Conservation (phyloP, 2,329 filamentous ascomycete genomes). For the Fusarium sp. region DNA sequence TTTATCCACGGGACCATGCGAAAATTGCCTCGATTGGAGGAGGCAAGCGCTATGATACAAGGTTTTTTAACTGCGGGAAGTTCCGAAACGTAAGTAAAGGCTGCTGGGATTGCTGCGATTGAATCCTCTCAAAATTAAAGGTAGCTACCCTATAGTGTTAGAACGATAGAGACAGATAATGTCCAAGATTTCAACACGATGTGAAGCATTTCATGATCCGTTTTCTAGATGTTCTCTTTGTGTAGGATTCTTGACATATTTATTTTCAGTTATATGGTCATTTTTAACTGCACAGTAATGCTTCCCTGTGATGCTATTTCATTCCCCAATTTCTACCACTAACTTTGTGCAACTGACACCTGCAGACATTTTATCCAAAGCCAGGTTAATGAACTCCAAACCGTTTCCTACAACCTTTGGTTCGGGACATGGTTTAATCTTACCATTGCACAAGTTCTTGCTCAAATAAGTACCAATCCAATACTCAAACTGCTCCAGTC, state of each 20-base stretch:
- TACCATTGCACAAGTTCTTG: slow-evolving; percentile 44
- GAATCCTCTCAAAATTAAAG: accelerated
- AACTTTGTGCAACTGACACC: slow-evolving; percentile 56
- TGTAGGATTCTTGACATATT: accelerated
- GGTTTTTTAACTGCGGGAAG: too few relatives aligned
- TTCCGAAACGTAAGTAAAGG: not conserved
- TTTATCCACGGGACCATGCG: not conserved
- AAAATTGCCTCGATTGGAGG: not conserved
- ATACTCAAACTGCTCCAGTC: slow-evolving; percentile 50
- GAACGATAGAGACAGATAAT: not conserved
- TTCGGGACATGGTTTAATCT: slow-evolving; percentile 52
- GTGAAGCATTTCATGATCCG: accelerated
- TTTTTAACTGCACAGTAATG: accelerated
- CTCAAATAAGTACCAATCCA: slow-evolving; percentile 53
- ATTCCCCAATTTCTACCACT: slow-evolving; percentile 51
- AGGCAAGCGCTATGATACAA: too few relatives aligned
- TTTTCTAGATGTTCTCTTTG: accelerated
- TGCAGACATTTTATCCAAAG: slow-evolving; percentile 46
- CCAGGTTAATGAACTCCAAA: slow-evolving; percentile 49
- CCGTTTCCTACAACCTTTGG: slow-evolving; percentile 50
- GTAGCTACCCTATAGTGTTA: not conserved
- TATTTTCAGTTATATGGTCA: accelerated
- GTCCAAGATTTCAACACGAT: not conserved
- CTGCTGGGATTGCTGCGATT: not conserved
- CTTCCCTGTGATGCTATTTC: not conserved